Evolutionary conservation across 305 asterid genomes (phyloP).

Genomic region (Solanum hybrid): DNA sequence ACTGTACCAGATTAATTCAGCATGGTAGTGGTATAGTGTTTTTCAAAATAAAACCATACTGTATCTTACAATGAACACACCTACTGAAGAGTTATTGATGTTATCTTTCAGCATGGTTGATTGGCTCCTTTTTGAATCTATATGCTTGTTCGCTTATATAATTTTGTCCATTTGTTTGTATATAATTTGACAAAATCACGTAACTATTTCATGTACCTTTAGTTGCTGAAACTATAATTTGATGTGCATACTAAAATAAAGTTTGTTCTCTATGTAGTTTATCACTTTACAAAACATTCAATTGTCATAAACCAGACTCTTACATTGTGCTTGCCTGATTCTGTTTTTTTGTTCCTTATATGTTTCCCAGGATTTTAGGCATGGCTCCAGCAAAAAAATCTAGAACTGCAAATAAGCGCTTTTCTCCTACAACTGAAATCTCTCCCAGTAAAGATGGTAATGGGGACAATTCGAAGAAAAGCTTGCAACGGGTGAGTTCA

Average conservation of each 20-base stretch:
- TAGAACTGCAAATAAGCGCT: slow-evolving; percentile 52
- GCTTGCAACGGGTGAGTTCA: slow-evolving; percentile 55
- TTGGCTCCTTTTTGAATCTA: not conserved
- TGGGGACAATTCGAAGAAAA: slow-evolving; percentile 31
- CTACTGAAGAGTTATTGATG: not conserved
- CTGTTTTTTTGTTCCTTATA: not conserved
- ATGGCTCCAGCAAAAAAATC: slow-evolving; percentile 79
- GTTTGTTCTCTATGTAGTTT: not conserved
- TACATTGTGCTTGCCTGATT: not conserved
- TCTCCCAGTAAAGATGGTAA: slow-evolving; percentile 68
- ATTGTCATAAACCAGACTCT: not conserved
- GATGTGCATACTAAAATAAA: not conserved
- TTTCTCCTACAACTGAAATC: slow-evolving; percentile 33
- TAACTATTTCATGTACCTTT: not conserved
- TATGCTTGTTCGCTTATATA: not conserved
- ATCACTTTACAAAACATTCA: not conserved
- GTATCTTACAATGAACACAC: not conserved
- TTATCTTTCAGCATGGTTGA: not conserved
- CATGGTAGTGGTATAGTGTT: not conserved
- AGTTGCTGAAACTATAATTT: not conserved
- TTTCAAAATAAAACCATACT: not conserved
- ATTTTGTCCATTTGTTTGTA: not conserved
- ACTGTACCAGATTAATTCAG: not conserved
- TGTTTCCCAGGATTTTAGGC: slow-evolving; percentile 6
- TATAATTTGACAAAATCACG: not conserved